Percentiles rank a stretch among this genome's conserved stretches.
phyloP scores from a whole-genome alignment of 2,329 filamentous ascomycete species.

The Pseudogymnoascus sp. region DNA sequence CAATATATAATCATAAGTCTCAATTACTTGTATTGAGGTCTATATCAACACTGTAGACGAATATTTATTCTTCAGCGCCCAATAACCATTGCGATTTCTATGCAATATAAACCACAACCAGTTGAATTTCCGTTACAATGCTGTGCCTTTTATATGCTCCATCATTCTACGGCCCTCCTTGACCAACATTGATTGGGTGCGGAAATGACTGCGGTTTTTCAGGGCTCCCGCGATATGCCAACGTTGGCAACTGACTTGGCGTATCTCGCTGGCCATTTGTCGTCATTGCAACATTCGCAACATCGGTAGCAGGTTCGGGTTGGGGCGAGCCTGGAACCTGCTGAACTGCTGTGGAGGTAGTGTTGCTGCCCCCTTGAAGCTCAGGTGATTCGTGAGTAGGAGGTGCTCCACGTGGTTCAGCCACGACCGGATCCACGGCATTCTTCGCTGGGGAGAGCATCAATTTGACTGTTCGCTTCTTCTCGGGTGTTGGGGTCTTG shows the following conservation, averaged over 20 bases:
- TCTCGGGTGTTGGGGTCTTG: constrained; percentile 28
- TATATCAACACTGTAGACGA: constrained; percentile 6
- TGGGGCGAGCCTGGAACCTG: constrained; percentile 11
- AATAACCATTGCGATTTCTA: not conserved
- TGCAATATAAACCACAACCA: not conserved
- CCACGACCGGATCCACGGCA: not conserved
- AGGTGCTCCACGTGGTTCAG: constrained; percentile 26
- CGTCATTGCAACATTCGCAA: not conserved
- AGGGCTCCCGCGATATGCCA: constrained; percentile 56
- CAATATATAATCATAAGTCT: not conserved
- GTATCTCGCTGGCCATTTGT: not conserved
- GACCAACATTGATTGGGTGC: constrained; percentile 21
- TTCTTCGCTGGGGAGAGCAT: constrained; percentile 15
- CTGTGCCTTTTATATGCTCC: not conserved
- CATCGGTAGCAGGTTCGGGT: not conserved
- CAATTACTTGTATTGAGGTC: not conserved
- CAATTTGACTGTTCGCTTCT: constrained; percentile 27
- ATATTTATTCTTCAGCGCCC: not conserved
- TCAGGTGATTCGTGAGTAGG: constrained; percentile 26
- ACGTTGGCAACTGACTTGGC: constrained; percentile 24
- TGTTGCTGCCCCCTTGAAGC: constrained; percentile 27
- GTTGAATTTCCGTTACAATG: not conserved
- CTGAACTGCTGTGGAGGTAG: not conserved
- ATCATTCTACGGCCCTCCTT: constrained; percentile 12
- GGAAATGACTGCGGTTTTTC: constrained; percentile 38